These are phyloP conservation scores for Fusarium sp. DNA, from an alignment of 2,329 filamentous ascomycete species.

Conservation along the genomic window DNA sequence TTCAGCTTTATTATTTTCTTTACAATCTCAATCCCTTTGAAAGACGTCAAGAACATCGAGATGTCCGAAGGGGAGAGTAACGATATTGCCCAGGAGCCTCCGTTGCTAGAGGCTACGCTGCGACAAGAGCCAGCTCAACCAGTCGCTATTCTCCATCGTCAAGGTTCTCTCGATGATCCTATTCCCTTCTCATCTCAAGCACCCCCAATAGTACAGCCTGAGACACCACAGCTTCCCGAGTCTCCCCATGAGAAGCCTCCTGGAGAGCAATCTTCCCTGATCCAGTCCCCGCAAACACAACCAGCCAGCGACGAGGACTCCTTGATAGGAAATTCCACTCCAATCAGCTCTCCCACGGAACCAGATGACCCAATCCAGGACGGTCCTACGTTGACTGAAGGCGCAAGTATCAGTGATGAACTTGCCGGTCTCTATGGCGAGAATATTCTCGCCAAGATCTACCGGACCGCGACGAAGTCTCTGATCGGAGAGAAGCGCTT, in stretches of 20 bases:
- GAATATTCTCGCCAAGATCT: conserved; percentile 8
- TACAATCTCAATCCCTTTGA: not conserved
- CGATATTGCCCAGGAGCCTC: not conserved
- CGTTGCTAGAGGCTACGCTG: not conserved
- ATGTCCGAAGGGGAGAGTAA: not conserved
- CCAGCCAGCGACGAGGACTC: not conserved
- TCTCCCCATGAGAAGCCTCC: not conserved
- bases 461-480: not conserved
- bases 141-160: not conserved
- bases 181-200: not conserved
- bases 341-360: not conserved
- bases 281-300: not conserved
- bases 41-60: not conserved
- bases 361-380: not conserved
- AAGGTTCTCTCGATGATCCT: not conserved
- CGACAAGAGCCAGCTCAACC: not conserved
- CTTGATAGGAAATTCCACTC: not conserved
- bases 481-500: not conserved
- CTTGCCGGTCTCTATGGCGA: conserved; percentile 5
- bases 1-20: not conserved
- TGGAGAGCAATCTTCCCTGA: not conserved
- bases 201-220: not conserved
- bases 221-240: not conserved
- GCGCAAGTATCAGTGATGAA: not conserved
- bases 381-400: not conserved